Evolutionary conservation across 148 eudicot species (phyloP), one percentile per base, ranked within the genome.

Genomic region (Vaccinium vitisidaea): DNA sequence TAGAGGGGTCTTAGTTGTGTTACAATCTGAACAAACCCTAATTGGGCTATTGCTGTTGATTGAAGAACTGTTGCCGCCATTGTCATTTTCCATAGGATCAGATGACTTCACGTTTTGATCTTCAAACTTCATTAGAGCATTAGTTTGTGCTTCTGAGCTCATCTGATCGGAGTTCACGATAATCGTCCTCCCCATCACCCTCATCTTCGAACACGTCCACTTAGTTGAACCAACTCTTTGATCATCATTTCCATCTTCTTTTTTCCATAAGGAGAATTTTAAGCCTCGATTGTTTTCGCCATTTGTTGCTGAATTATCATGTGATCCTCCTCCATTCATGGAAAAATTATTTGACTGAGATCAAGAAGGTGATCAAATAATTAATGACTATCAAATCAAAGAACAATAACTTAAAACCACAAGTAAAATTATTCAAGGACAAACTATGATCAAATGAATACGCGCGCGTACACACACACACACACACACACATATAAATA

Each of bases 1-100:
- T 81, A 94, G 93, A 84, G 97, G 97, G 79, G 97, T 94, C 90
- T 91, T 94, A n/a, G 94, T 92, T 19, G 97, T 94, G 94, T 90
- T 92, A 80, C 97, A 94, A 87, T 92, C 95, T 27, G 91, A 75
- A 86, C 97, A 94, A 90, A 90, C 93, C 94, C 95, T 94, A 88
- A 90, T 82, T 56, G 89, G 83, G 67, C 14, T 83, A 83, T 75
- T 88, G 50, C 73, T 67, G 73, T 67, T 67, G 73, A 32, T 67
- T 10, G 89, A 85, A 75, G 83, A 80, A 59, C 79, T 88, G 86
- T 87, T 89, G 91, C 63, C 81, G 84, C 84, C 77, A 53, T 56
- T 84, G 43, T 50, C 8, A 75, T 80, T 78, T 79, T 81, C 85
- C 59, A 70, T 23, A 67, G 73, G 77, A 39, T 88, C 84, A 23